A percentile compares a stretch with the other conserved stretches of the same genome.
Evolutionary conservation across 2,329 filamentous ascomycete species (phyloP).

Genomic region (Paraphoma sp.): DNA sequence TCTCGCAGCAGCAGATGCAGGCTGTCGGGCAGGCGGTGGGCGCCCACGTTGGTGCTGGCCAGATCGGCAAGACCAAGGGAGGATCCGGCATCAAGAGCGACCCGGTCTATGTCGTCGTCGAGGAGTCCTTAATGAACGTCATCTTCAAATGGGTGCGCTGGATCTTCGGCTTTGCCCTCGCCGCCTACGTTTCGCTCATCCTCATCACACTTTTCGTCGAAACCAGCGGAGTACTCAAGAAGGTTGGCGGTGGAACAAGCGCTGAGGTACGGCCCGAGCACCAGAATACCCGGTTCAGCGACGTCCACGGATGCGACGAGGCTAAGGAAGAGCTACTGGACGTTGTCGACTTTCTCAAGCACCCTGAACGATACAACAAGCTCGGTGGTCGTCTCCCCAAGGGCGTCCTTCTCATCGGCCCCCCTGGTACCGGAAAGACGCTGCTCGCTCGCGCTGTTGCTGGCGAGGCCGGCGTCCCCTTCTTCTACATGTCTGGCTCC

Average conservation of each 20-base stretch:
- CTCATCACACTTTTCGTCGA: conserved; percentile 84
- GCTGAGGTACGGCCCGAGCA: conserved; percentile 92
- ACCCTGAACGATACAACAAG: conserved; percentile 90
- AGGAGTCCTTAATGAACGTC: conserved; percentile 79
- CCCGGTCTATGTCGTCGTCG: conserved; percentile 94
- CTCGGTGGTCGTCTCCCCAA: conserved; percentile 97
- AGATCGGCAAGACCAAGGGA: conserved; percentile 62
- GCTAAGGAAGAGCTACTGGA: conserved; percentile 98
- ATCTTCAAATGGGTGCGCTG: conserved; percentile 95
- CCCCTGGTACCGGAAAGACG: conserved; percentile 97
- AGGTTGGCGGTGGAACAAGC: conserved; percentile 72
- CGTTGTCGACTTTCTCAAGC: conserved; percentile 93
- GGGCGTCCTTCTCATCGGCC: conserved; percentile 91
- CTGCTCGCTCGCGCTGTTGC: conserved; percentile 93
- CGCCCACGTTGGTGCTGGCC: conserved; percentile 71
- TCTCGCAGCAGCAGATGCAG: conserved; percentile 71
- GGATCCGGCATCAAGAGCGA: conserved; percentile 78
- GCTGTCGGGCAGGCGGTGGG: conserved; percentile 83
- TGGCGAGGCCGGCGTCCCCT: conserved; percentile 94
- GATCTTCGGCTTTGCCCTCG: conserved; percentile 75
- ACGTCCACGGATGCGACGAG: conserved; percentile 97
- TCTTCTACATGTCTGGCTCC: conserved; percentile 99
- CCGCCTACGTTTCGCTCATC: conserved; percentile 80
- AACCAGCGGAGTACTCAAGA: conserved; percentile 78
- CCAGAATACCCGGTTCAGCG: conserved; percentile 87